These are phyloP conservation scores for Talaromyces verruculosus DNA, from an alignment of 2,329 filamentous ascomycete species.

Conservation along the genomic window DNA sequence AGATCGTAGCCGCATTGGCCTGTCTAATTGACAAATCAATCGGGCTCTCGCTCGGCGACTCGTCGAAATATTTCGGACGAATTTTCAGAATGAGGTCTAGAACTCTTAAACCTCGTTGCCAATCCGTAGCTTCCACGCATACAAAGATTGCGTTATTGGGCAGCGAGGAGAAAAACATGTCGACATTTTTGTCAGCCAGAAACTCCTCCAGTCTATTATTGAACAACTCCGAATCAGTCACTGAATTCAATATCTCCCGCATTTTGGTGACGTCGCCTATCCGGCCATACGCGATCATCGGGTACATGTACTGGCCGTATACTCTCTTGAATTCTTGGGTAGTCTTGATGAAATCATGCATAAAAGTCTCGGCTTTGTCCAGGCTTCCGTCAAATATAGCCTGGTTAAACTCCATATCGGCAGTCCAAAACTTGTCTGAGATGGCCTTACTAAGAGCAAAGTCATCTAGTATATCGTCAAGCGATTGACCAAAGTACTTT, in stretches of 20 bases:
- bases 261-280: slow-evolving; percentile 25
- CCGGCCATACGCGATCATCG: slow-evolving; percentile 24
- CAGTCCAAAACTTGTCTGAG: slow-evolving; percentile 10
- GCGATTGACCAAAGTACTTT: not conserved
- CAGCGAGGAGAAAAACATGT: slow-evolving; percentile 18
- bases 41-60: slow-evolving; percentile 16
- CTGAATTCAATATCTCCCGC: slow-evolving; percentile 23
- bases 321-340: slow-evolving; percentile 16
- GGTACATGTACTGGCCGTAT: slow-evolving; percentile 23
- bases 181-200: slow-evolving; percentile 18
- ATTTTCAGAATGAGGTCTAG: slow-evolving; percentile 23
- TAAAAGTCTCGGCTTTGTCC: slow-evolving; percentile 7
- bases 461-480: slow-evolving; percentile 12
- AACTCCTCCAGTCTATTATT: slow-evolving; percentile 21
- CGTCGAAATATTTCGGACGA: slow-evolving; percentile 23
- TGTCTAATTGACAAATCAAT: slow-evolving; percentile 23
- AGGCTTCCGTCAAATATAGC: slow-evolving; percentile 3
- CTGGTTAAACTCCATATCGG: slow-evolving; percentile 11
- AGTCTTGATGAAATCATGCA: slow-evolving; percentile 23
- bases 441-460: not conserved
- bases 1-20: slow-evolving; percentile 22
- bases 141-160: slow-evolving; percentile 26
- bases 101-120: slow-evolving; percentile 22
- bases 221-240: slow-evolving; percentile 26
- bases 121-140: slow-evolving; percentile 21